These are phyloP conservation scores for Pythium periplocum DNA, from an alignment of 352 stramenopile genomes.

Conservation along the genomic window DNA sequence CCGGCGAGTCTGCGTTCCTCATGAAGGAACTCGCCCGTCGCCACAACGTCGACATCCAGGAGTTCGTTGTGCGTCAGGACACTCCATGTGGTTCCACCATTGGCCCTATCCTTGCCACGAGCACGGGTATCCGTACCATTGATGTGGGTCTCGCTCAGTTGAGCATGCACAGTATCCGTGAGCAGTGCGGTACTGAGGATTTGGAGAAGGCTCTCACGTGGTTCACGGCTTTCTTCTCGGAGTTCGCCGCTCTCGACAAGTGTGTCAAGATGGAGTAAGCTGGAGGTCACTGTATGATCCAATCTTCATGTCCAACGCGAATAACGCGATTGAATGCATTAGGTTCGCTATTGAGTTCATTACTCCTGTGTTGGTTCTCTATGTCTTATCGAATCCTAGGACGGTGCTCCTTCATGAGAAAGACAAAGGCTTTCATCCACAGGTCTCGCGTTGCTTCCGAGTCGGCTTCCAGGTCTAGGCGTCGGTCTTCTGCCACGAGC, in stretches of 20 bases:
- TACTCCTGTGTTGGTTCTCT: no score
- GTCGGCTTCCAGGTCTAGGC: constrained; percentile 65
- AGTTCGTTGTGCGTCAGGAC: constrained; percentile 97
- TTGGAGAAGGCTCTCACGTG: constrained; percentile 78
- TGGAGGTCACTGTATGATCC: not conserved
- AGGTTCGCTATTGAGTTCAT: no score
- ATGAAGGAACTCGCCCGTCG: constrained; percentile 89
- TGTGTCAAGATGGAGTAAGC: constrained; percentile 65
- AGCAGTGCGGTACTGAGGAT: constrained; percentile 93
- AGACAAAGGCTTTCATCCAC: constrained; percentile 52
- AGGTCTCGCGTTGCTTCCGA: constrained; percentile 57
- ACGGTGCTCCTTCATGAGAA: constrained; percentile 22
- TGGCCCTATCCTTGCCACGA: constrained; percentile 93
- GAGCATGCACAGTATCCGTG: constrained; percentile 97
- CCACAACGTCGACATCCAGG: constrained; percentile 87
- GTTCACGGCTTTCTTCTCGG: constrained; percentile 92
- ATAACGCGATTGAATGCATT: no score
- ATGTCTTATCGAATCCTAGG: no score
- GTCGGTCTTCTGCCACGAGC: constrained; percentile 55
- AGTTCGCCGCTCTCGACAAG: constrained; percentile 89
- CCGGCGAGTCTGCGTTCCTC: constrained; percentile 88
- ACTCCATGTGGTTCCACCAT: constrained; percentile 96
- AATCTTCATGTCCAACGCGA: no score
- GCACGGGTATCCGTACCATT: constrained; percentile 95
- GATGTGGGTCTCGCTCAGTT: constrained; percentile 96